Evolutionary conservation across 306 rosid genomes (phyloP).

Genomic region (Morella rubra): DNA sequence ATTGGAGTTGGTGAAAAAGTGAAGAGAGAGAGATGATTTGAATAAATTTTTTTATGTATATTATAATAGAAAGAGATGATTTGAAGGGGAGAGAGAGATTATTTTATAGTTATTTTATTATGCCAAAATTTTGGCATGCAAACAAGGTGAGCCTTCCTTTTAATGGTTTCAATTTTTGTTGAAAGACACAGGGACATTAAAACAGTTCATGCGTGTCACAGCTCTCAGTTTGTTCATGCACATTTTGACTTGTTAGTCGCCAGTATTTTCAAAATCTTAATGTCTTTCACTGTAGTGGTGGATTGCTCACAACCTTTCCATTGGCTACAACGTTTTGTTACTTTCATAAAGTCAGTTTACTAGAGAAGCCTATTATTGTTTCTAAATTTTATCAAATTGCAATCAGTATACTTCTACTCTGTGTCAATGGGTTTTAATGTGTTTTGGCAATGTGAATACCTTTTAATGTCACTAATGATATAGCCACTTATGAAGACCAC

Average conservation of each 20-base stretch:
- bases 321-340: too few relatives aligned
- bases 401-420: conserved; percentile 1
- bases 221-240: background rate
- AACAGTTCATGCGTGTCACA: background rate
- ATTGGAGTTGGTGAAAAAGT: too few relatives aligned
- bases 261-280: too few relatives aligned
- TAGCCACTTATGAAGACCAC: conserved; percentile 63
- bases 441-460: conserved; percentile 8
- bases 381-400: background rate
- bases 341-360: background rate
- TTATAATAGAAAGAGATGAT: too few relatives aligned
- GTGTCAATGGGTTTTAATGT: background rate
- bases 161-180: background rate
- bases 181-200: background rate
- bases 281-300: too few relatives aligned
- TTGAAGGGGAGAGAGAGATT: too few relatives aligned
- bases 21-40: too few relatives aligned
- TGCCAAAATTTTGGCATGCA: too few relatives aligned
- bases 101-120: too few relatives aligned
- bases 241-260: background rate
- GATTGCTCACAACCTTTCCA: too few relatives aligned
- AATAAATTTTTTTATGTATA: too few relatives aligned
- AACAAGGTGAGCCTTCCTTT: background rate
- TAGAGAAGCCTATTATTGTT: conserved; percentile 5
- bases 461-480: conserved; percentile 23